These are phyloP conservation scores for Phaeotremella fagi DNA, from an alignment of 768 basidiomycete genomes.

Conservation along the genomic window DNA sequence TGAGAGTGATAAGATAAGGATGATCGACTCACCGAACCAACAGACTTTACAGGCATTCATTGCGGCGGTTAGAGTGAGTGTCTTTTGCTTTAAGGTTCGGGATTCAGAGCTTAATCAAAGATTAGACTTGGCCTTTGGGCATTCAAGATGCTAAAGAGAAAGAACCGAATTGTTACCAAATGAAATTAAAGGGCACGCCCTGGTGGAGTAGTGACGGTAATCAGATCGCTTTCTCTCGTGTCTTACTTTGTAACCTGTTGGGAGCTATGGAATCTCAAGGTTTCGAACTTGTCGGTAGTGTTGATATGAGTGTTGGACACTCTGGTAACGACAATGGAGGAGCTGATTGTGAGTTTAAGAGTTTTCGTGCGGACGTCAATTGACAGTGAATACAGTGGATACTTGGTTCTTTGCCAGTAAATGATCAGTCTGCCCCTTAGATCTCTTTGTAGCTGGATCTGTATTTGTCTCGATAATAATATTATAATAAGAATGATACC, in stretches of 20 bases:
- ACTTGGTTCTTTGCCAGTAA: constrained; percentile 6
- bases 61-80: constrained; percentile 28
- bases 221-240: constrained; percentile 19
- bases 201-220: constrained; percentile 33
- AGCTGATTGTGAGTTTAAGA: constrained; percentile 28
- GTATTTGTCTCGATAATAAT: too few species aligned
- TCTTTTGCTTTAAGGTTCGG: too few species aligned
- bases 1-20: constrained; percentile 42
- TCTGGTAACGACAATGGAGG: constrained; percentile 16
- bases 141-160: constrained; percentile 32
- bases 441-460: too few species aligned
- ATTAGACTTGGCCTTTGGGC: constrained; percentile 34
- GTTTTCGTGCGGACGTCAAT: neutral
- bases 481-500: too few species aligned
- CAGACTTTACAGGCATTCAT: constrained; percentile 27
- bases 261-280: constrained; percentile 34
- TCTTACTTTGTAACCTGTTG: constrained; percentile 26
- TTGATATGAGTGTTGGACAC: constrained; percentile 27
- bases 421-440: too few species aligned
- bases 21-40: constrained; percentile 37
- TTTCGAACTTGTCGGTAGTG: constrained; percentile 38
- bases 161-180: constrained; percentile 23
- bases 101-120: too few species aligned
- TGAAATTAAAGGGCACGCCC: constrained; percentile 36
- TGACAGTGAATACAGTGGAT: constrained; percentile 22